These are phyloP conservation scores for Neonectria sp. DNA, from an alignment of 2,329 filamentous ascomycete species.

Conservation along the genomic window DNA sequence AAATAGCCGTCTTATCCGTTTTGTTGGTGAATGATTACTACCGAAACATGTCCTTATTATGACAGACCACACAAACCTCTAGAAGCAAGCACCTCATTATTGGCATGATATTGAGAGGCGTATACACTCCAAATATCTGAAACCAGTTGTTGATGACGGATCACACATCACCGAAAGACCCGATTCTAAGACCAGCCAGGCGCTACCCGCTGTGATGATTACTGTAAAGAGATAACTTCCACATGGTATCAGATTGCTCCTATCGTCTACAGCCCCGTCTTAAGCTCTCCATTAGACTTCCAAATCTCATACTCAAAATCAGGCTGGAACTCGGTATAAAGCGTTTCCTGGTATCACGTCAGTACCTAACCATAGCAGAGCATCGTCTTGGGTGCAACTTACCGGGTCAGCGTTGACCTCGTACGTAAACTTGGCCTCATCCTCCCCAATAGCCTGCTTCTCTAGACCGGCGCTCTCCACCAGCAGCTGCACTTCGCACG, in stretches of 20 bases:
- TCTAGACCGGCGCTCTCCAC: constrained; percentile 48
- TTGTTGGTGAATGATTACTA: background rate
- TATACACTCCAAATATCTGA: background rate
- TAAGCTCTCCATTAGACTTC: constrained; percentile 47
- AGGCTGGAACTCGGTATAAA: constrained; percentile 54
- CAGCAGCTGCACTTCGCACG: constrained; percentile 53
- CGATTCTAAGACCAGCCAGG: background rate
- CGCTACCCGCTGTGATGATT: background rate
- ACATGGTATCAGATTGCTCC: background rate
- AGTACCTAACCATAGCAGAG: background rate
- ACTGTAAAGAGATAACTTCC: background rate
- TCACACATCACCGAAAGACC: background rate
- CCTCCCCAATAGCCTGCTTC: constrained; percentile 52
- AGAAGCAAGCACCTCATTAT: background rate
- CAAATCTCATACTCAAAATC: constrained; percentile 54
- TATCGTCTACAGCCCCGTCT: constrained; percentile 27
- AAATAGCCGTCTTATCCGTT: background rate
- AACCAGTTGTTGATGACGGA: background rate
- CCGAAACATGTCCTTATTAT: no score
- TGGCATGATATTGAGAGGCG: background rate
- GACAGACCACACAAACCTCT: no score
- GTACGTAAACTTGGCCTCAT: constrained; percentile 58
- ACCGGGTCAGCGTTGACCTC: constrained; percentile 51
- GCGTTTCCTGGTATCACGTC: constrained; percentile 42
- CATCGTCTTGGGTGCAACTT: background rate